Percentiles rank a stretch among this genome's conserved stretches.
phyloP scores from a whole-genome alignment of 1,139 yeast genomes.

The Yamadazyma atlantica region DNA sequence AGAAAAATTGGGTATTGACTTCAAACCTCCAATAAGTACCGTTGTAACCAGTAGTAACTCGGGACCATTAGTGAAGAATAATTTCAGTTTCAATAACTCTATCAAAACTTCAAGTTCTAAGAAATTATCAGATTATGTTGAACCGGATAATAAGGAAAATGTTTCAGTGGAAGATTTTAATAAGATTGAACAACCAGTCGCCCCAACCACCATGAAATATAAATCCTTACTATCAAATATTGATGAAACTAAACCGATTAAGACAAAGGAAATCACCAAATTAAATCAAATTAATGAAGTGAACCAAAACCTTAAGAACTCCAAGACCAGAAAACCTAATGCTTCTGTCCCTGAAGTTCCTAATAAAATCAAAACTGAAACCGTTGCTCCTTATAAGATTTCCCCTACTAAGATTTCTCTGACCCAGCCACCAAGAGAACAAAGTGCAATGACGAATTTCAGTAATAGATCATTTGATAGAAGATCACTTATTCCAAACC shows the following conservation, averaged over 20 bases:
- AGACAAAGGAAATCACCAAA: conserved; percentile 4
- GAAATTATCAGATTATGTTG: conserved; percentile 36
- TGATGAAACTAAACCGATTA: conserved; percentile 10
- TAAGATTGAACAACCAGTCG: conserved; percentile 13
- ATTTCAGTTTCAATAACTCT: conserved; percentile 3
- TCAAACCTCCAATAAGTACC: conserved; percentile 11
- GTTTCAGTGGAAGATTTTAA: conserved; percentile 11
- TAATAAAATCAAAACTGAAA: conserved; percentile 1
- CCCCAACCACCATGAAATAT: conserved; percentile 16
- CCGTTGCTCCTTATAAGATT: background rate
- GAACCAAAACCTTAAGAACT: background rate
- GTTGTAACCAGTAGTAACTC: background rate
- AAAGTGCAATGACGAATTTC: background rate
- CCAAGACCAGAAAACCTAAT: background rate
- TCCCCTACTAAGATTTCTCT: conserved; percentile 3
- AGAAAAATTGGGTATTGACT: conserved; percentile 44
- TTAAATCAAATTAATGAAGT: conserved; percentile 8
- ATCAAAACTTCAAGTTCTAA: conserved; percentile 46
- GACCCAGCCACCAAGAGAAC: conserved; percentile 1
- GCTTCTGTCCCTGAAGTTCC: conserved; percentile 1
- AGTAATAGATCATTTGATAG: conserved; percentile 3
- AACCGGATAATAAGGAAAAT: conserved; percentile 19
- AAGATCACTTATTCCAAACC: conserved; percentile 36
- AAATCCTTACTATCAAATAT: conserved; percentile 26
- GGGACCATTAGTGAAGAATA: background rate